phyloP scores from a whole-genome alignment of 257 asterid genomes.

The Asclepias syriaca region DNA sequence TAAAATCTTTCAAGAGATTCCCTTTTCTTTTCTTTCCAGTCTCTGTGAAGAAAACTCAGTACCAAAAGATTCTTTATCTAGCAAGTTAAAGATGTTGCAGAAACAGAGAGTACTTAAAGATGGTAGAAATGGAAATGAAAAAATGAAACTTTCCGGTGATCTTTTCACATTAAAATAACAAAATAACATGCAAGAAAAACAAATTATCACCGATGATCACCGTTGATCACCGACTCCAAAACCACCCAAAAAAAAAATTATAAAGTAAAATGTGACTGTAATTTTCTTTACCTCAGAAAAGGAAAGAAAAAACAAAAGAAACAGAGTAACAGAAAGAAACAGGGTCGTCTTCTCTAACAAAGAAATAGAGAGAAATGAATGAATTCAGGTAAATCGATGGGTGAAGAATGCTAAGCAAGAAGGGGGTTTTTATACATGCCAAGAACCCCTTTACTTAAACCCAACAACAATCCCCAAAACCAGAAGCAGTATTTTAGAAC shows the following conservation, averaged over 20 bases:
- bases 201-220: background rate
- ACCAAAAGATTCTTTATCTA: background rate
- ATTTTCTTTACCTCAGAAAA: constrained; percentile 10
- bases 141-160: constrained; percentile 1
- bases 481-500: background rate
- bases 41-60: background rate
- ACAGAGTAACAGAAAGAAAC: constrained; percentile 1
- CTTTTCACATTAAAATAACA: no score
- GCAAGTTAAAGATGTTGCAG: constrained; percentile 6
- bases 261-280: background rate
- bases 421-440: constrained; percentile 16
- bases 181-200: background rate
- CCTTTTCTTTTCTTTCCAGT: constrained; percentile 3
- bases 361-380: constrained; percentile 14
- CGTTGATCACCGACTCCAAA: background rate
- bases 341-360: background rate
- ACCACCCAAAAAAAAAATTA: background rate
- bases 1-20: constrained; percentile 6
- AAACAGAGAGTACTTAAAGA: constrained; percentile 2
- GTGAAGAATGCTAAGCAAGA: constrained; percentile 9
- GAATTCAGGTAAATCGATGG: constrained; percentile 21
- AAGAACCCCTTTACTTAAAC: background rate
- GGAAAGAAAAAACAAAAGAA: background rate
- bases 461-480: no score
- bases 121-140: no score